Percentiles rank a stretch among this genome's conserved stretches.
Conservation (phyloP, 805 yeast genomes). For the Hanseniaspora guilliermondii region DNA sequence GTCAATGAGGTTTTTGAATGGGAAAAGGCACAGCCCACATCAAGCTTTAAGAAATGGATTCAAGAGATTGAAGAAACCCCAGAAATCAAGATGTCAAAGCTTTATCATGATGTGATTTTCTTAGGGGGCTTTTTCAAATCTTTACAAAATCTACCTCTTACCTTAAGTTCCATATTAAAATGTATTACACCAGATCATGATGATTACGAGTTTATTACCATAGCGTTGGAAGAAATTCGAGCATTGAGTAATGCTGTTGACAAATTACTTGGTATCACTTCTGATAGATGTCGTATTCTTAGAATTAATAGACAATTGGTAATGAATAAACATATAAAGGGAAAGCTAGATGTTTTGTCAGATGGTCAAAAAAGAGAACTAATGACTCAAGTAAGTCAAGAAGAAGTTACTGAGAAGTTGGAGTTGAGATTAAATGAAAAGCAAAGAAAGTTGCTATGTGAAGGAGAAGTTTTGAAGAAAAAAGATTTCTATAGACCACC, state of each 20-base stretch:
- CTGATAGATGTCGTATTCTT: conserved; percentile 43
- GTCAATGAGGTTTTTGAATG: conserved; percentile 43
- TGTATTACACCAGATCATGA: conserved; percentile 36
- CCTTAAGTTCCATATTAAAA: conserved; percentile 46
- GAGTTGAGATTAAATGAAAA: conserved; percentile 41
- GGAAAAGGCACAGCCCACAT: conserved; percentile 31
- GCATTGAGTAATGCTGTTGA: conserved; percentile 48
- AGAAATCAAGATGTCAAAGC: conserved; percentile 30
- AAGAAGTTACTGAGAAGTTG: conserved; percentile 18
- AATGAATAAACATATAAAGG: conserved; percentile 19
- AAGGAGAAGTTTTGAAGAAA: conserved; percentile 48
- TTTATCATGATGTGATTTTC: conserved; percentile 44
- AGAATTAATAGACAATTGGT: conserved; percentile 33
- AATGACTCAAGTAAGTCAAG: conserved; percentile 2
- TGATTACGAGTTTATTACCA: conserved; percentile 40
- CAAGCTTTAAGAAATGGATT: conserved; percentile 47
- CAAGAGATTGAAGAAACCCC: conserved; percentile 39
- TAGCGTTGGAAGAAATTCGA: conserved; percentile 44
- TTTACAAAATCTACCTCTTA: conserved; percentile 47
- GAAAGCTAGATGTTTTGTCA: neutral
- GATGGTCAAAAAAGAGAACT: neutral
- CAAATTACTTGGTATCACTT: conserved; percentile 47
- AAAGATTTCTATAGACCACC: conserved; percentile 56
- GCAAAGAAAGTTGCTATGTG: conserved; percentile 42
- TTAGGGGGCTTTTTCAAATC: conserved; percentile 46